Percentiles rank a stretch among this genome's conserved stretches.
Evolutionary conservation across 2,329 filamentous ascomycete genomes (phyloP).

Genomic region (Xylaria sp.): DNA sequence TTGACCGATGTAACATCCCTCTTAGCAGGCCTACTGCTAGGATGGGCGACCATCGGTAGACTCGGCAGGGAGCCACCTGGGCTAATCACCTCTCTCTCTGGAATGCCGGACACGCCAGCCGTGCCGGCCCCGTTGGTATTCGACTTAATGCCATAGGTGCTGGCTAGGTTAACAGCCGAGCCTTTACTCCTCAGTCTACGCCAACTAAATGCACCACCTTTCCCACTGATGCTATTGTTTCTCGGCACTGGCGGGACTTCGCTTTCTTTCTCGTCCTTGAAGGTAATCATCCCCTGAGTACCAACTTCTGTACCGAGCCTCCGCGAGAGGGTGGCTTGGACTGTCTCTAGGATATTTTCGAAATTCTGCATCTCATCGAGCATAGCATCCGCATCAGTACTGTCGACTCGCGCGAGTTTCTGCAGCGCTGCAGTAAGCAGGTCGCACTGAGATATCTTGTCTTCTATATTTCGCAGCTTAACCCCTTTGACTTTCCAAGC

Average conservation of each 20-base stretch:
- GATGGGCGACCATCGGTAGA: conserved; percentile 77
- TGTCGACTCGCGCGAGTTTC: conserved; percentile 85
- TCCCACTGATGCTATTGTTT: conserved; percentile 72
- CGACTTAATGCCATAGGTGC: conserved; percentile 60
- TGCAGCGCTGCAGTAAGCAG: conserved; percentile 87
- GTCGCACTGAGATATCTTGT: conserved; percentile 94
- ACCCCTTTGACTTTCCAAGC: conserved; percentile 95
- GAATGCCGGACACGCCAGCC: conserved; percentile 44
- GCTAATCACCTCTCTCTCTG: conserved; percentile 60
- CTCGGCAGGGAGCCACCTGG: conserved; percentile 75
- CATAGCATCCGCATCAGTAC: conserved; percentile 88
- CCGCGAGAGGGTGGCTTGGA: conserved; percentile 78
- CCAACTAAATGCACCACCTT: conserved; percentile 86
- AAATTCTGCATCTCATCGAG: conserved; percentile 93
- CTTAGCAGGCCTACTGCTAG: conserved; percentile 74
- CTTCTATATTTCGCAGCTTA: conserved; percentile 89
- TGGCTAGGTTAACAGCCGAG: conserved; percentile 71
- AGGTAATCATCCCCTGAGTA: conserved; percentile 67
- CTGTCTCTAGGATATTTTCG: conserved; percentile 86
- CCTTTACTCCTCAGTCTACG: conserved; percentile 90
- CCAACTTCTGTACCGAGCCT: conserved; percentile 95
- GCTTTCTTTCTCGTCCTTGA: conserved; percentile 56
- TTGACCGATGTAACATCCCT: conserved; percentile 74
- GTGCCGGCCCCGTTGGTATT: conserved; percentile 47
- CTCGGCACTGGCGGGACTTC: conserved; percentile 57